Evolutionary conservation across 495 filamentous ascomycete genomes (phyloP).

Genomic region (Penicillium soppii): DNA sequence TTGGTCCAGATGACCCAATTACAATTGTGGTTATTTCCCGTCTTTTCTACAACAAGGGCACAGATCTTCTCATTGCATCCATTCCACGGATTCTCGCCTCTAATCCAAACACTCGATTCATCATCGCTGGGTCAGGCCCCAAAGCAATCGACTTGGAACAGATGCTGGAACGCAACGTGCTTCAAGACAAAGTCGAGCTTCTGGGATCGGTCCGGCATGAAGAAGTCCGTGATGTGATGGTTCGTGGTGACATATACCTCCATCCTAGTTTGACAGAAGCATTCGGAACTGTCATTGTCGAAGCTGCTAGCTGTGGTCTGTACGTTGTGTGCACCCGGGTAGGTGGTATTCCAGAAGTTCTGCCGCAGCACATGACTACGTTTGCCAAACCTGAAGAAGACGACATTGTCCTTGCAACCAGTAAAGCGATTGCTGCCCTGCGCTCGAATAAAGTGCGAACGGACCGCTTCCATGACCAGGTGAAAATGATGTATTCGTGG

Average conservation of each 20-base stretch:
- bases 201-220: constrained; percentile 91
- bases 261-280: constrained; percentile 95
- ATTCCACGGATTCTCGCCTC: constrained; percentile 87
- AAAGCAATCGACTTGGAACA: constrained; percentile 98
- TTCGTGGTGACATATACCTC: constrained; percentile 92
- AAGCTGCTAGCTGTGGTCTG: constrained; percentile 90
- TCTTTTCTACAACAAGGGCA: constrained; percentile 98
- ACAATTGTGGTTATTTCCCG: constrained; percentile 97
- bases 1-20: constrained; percentile 81
- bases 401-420: constrained; percentile 62
- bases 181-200: constrained; percentile 91
- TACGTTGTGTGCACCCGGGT: constrained; percentile 97
- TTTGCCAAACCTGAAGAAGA: constrained; percentile 76
- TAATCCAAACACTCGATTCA: constrained; percentile 92
- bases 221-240: constrained; percentile 98
- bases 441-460: constrained; percentile 87
- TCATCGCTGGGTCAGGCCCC: constrained; percentile 92
- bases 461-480: constrained; percentile 92
- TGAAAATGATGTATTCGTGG: constrained; percentile 98
- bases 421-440: constrained; percentile 83
- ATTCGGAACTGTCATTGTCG: constrained; percentile 96
- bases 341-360: constrained; percentile 92
- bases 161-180: constrained; percentile 93
- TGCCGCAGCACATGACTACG: constrained; percentile 87
- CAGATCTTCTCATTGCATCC: constrained; percentile 88